Percentiles rank a stretch among this genome's conserved stretches.
Evolutionary conservation across 371 early-diverging fungal genomes (phyloP).

Genomic region (Mortierella sp.): DNA sequence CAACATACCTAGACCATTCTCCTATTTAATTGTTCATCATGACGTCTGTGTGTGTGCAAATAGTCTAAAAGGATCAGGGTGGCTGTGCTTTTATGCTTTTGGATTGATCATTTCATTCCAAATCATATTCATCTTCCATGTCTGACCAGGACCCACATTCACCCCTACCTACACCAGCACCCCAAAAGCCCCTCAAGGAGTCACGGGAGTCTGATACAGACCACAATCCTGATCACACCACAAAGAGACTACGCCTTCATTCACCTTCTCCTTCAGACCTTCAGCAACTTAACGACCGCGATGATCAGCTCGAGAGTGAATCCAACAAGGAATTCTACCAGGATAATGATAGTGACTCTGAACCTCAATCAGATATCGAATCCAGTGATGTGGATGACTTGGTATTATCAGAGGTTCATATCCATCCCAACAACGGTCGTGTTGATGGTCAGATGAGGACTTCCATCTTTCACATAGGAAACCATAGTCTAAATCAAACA

Average conservation of each 20-base stretch:
- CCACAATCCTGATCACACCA: neutral
- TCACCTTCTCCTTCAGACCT: neutral
- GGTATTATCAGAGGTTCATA: conserved; percentile 47
- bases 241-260: conserved; percentile 5
- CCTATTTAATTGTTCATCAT: too few species aligned
- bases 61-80: too few species aligned
- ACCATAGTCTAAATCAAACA: neutral
- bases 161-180: neutral
- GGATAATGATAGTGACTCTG: neutral
- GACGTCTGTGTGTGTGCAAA: too few species aligned
- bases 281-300: neutral
- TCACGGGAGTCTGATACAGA: neutral
- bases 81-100: too few species aligned
- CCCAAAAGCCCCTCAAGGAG: neutral
- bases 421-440: conserved; percentile 36
- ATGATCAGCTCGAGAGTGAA: neutral
- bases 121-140: neutral
- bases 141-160: neutral
- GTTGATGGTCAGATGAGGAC: conserved; percentile 31
- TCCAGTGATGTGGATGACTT: conserved; percentile 19
- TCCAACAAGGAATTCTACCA: neutral
- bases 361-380: neutral
- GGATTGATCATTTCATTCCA: neutral
- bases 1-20: too few species aligned
- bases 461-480: conserved; percentile 11